Conservation (phyloP, 1,139 yeast genomes). For the Taphrina populina region DNA sequence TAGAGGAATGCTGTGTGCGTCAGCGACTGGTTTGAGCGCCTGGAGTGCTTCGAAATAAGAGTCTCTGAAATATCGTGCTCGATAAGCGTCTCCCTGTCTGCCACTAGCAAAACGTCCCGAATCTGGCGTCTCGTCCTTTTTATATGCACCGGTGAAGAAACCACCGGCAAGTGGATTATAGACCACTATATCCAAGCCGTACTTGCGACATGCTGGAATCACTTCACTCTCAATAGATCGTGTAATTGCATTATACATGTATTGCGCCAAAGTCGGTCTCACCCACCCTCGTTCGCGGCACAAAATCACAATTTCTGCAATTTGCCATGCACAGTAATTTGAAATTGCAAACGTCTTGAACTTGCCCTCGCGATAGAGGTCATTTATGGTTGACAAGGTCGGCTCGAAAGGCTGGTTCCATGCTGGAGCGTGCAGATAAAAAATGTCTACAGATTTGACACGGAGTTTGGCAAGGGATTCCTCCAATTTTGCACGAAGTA, state of each 20-base stretch:
- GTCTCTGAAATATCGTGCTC: slow-evolving; percentile 39
- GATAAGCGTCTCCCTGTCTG: slow-evolving; percentile 38
- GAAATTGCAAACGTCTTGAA: slow-evolving; percentile 42
- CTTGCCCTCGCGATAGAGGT: slow-evolving; percentile 40
- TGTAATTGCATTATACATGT: slow-evolving; percentile 41
- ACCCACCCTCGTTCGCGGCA: slow-evolving; percentile 40
- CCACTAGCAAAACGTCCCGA: slow-evolving; percentile 40
- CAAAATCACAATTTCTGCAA: slow-evolving; percentile 39
- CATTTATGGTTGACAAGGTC: slow-evolving; percentile 40
- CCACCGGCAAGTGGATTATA: slow-evolving; percentile 44
- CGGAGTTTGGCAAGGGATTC: slow-evolving; percentile 38
- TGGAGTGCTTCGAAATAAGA: slow-evolving; percentile 40
- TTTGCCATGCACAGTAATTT: slow-evolving; percentile 40
- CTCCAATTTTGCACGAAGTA: slow-evolving; percentile 37
- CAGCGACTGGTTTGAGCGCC: slow-evolving; percentile 40
- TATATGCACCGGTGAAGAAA: slow-evolving; percentile 39
- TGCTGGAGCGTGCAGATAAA: slow-evolving; percentile 40
- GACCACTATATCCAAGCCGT: slow-evolving; percentile 39
- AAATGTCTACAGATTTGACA: slow-evolving; percentile 39
- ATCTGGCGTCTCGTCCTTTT: slow-evolving; percentile 37
- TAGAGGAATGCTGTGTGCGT: slow-evolving; percentile 38
- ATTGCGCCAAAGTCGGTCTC: slow-evolving; percentile 42
- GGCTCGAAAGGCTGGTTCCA: slow-evolving; percentile 40
- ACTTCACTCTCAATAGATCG: slow-evolving; percentile 40
- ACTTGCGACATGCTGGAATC: slow-evolving; percentile 40